Conservation (phyloP, 495 filamentous ascomycete species). For the Thermothielavioides terrestris region DNA sequence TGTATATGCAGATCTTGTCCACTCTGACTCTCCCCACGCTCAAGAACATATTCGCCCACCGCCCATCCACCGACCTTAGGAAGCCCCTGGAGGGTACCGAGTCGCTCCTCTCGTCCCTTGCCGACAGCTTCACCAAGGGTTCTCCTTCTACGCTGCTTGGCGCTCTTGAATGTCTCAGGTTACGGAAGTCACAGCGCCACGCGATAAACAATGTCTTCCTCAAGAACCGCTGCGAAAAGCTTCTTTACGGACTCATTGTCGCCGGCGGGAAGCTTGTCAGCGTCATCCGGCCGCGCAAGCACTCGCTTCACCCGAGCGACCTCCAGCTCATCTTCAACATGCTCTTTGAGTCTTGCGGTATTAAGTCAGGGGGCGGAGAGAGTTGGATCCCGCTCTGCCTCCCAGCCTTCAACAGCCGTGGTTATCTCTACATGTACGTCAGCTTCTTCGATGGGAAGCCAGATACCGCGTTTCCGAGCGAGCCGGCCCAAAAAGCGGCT, state of each 20-base stretch:
- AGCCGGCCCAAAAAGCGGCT: conserved; percentile 1
- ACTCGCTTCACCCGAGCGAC: conserved; percentile 92
- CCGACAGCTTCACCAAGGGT: conserved; percentile 88
- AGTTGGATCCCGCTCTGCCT: conserved; percentile 97
- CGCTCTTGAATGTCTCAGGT: conserved; percentile 79
- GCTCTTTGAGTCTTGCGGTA: conserved; percentile 89
- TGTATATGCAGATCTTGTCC: conserved; percentile 97
- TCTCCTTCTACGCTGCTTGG: conserved; percentile 83
- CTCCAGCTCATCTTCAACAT: conserved; percentile 97
- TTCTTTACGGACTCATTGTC: conserved; percentile 91
- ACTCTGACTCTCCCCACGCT: conserved; percentile 88
- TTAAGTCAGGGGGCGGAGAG: conserved; percentile 80
- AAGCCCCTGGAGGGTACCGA: conserved; percentile 93
- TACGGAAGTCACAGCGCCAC: conserved; percentile 79
- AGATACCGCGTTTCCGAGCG: conserved; percentile 26
- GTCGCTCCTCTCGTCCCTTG: conserved; percentile 77
- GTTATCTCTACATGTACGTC: conserved; percentile 99
- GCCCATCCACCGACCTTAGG: conserved; percentile 84
- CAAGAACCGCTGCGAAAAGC: conserved; percentile 59
- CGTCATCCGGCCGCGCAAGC: conserved; percentile 86
- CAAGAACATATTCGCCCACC: conserved; percentile 77
- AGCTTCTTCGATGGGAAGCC: conserved; percentile 60
- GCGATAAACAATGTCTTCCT: conserved; percentile 79
- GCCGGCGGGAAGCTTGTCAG: conserved; percentile 91
- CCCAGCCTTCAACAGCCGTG: conserved; percentile 92